Conservation (phyloP, 2,329 filamentous ascomycete genomes). For the Verticillium isaacii region DNA sequence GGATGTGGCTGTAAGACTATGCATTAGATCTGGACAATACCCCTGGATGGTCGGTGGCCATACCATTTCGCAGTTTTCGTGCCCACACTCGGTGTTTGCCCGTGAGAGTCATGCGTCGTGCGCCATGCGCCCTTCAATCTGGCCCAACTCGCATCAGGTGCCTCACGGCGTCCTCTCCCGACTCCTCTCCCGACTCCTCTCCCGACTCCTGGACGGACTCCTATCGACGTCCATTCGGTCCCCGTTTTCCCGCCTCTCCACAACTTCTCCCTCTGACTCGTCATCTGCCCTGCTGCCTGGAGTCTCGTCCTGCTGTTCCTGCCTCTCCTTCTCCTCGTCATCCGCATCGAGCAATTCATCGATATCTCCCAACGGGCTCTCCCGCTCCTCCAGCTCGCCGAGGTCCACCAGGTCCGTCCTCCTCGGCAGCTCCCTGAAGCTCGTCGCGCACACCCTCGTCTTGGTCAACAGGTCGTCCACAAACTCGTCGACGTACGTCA, state of each 20-base stretch:
- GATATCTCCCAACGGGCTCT: conserved; percentile 77
- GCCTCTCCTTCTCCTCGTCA: conserved; percentile 37
- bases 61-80: background rate
- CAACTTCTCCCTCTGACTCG: conserved; percentile 36
- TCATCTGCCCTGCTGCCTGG: conserved; percentile 15
- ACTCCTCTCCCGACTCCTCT: conserved; percentile 6
- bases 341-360: conserved; percentile 65
- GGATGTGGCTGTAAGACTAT: background rate
- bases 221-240: conserved; percentile 32
- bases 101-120: background rate
- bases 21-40: background rate
- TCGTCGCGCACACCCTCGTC: conserved; percentile 86
- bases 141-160: background rate
- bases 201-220: conserved; percentile 5
- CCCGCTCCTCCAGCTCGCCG: conserved; percentile 78
- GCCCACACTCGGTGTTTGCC: background rate
- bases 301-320: conserved; percentile 19
- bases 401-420: conserved; percentile 82
- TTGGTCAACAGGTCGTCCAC: conserved; percentile 87
- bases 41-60: background rate
- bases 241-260: conserved; percentile 18
- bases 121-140: background rate
- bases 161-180: background rate
- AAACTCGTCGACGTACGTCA: conserved; percentile 88
- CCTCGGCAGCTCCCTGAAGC: conserved; percentile 84